Evolutionary conservation across 345 rosid genomes (phyloP).

Genomic region (Noccaea bulbosa): DNA sequence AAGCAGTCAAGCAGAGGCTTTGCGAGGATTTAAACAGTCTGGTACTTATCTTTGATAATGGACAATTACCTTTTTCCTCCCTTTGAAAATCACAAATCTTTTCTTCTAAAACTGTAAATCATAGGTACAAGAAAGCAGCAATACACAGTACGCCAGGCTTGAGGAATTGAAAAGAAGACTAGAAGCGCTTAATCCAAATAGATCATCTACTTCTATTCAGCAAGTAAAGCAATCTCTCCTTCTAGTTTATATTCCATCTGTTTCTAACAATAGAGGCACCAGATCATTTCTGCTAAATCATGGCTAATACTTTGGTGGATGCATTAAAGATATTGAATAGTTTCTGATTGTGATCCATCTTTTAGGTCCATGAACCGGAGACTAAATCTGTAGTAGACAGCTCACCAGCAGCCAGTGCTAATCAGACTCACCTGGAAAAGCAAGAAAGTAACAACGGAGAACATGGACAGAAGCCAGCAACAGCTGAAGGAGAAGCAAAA

Average conservation of each 20-base stretch:
- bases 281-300: not conserved
- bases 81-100: not conserved
- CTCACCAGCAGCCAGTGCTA: slow-evolving; percentile 43
- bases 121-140: slow-evolving; percentile 84
- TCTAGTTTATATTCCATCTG: slow-evolving; percentile 5
- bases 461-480: slow-evolving; percentile 48
- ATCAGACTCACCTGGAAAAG: slow-evolving; percentile 42
- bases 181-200: slow-evolving; percentile 74
- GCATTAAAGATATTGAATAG: slow-evolving; percentile 38
- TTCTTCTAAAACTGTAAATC: slow-evolving; percentile 17
- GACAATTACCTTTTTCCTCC: not conserved
- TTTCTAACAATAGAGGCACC: not conserved
- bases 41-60: slow-evolving; percentile 52
- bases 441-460: slow-evolving; percentile 45
- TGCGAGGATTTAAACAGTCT: slow-evolving; percentile 79
- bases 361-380: slow-evolving; percentile 50
- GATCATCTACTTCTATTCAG: slow-evolving; percentile 50
- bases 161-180: slow-evolving; percentile 78
- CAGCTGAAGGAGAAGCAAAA: slow-evolving; percentile 60
- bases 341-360: slow-evolving; percentile 39
- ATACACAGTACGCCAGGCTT: slow-evolving; percentile 68
- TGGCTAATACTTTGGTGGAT: not conserved
- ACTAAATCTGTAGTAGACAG: slow-evolving; percentile 45
- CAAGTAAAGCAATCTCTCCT: slow-evolving; percentile 55
- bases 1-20: slow-evolving; percentile 72